phyloP scores from a whole-genome alignment of 345 rosid species.

The Murraya paniculata region DNA sequence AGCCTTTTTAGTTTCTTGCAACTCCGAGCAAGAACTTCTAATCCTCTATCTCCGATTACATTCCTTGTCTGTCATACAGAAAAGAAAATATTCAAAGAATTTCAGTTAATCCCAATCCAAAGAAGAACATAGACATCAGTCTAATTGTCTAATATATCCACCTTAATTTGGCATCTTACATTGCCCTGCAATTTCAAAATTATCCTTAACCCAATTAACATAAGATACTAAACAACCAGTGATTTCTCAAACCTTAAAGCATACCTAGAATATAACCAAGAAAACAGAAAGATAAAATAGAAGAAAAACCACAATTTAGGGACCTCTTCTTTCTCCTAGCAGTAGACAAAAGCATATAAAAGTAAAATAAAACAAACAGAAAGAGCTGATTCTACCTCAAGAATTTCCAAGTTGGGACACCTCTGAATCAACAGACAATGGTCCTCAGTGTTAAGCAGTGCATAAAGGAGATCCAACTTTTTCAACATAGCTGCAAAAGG shows the following conservation, averaged over 20 bases:
- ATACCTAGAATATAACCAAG: neutral
- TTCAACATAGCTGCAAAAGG: constrained; percentile 71
- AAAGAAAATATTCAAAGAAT: constrained; percentile 7
- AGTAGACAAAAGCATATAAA: neutral
- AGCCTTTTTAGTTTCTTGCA: constrained; percentile 82
- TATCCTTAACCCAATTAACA: neutral
- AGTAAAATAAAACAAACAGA: constrained; percentile 6
- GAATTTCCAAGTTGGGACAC: constrained; percentile 89
- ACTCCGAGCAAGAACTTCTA: constrained; percentile 72
- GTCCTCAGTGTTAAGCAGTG: constrained; percentile 77
- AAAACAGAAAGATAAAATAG: neutral
- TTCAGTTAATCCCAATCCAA: neutral
- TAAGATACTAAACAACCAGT: neutral
- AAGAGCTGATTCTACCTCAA: constrained; percentile 57
- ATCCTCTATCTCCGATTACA: constrained; percentile 90
- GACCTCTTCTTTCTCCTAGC: neutral
- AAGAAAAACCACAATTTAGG: neutral
- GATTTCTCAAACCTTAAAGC: neutral
- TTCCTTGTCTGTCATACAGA: constrained; percentile 71
- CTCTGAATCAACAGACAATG: constrained; percentile 71
- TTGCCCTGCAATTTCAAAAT: constrained; percentile 5
- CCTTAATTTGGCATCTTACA: neutral
- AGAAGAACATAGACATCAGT: neutral
- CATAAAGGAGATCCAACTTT: constrained; percentile 85
- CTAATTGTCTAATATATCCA: constrained; percentile 1